A percentile compares a stretch with the other conserved stretches of the same genome.
Evolutionary conservation across 768 basidiomycete genomes (phyloP).

Genomic region (Dioszegia aurantiaca): DNA sequence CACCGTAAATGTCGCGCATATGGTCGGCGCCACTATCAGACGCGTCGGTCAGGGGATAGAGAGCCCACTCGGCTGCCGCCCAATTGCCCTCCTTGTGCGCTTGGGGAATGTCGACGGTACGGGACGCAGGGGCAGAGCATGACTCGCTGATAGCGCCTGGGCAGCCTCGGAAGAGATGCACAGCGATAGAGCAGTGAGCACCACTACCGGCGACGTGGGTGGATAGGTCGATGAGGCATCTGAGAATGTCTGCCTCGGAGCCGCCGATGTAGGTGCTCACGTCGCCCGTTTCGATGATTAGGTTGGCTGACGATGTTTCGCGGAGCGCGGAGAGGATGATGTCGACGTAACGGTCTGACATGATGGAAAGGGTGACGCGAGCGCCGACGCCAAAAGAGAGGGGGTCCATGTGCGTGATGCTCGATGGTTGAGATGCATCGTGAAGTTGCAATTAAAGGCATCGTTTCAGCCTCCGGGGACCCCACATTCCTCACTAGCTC

Average conservation of each 20-base stretch:
- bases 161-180: slow-evolving; percentile 18
- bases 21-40: slow-evolving; percentile 4
- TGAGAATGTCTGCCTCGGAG: slow-evolving; percentile 5
- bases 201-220: neutral
- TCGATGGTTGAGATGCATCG: no score
- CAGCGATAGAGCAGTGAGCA: slow-evolving; percentile 5
- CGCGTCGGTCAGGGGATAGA: slow-evolving; percentile 12
- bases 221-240: slow-evolving; percentile 10
- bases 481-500: no score
- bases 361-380: slow-evolving; percentile 12
- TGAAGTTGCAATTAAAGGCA: no score
- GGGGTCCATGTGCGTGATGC: no score
- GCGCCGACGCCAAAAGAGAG: slow-evolving; percentile 15
- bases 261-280: slow-evolving; percentile 21
- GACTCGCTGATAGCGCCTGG: slow-evolving; percentile 9
- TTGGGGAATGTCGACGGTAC: slow-evolving; percentile 9
- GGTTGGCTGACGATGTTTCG: slow-evolving; percentile 1
- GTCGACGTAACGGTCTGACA: slow-evolving; percentile 19
- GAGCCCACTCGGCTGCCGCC: slow-evolving; percentile 16
- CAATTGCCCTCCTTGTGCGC: neutral
- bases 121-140: neutral
- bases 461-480: no score
- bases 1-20: slow-evolving; percentile 17
- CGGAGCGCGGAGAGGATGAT: slow-evolving; percentile 11
- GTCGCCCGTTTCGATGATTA: slow-evolving; percentile 13